Conservation (phyloP, 129 eudicot genomes). For the Lonicera japonica region DNA sequence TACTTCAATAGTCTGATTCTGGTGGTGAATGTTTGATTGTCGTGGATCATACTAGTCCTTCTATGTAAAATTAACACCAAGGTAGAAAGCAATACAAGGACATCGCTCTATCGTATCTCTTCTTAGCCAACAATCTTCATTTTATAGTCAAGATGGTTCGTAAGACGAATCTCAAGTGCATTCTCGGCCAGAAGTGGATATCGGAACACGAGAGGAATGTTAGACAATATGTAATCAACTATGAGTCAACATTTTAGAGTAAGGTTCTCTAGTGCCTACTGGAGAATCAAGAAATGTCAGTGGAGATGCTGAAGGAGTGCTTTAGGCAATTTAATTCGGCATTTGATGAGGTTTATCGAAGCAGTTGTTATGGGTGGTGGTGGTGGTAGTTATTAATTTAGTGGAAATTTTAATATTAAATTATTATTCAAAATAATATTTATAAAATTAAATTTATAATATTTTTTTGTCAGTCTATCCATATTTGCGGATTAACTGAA, state of each 20-base stretch:
- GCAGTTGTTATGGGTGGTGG: slow-evolving; percentile 21
- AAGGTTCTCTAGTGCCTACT: slow-evolving; percentile 9
- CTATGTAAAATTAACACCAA: slow-evolving; percentile 28
- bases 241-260: slow-evolving; percentile 19
- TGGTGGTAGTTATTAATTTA: no score
- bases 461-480: no score
- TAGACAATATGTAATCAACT: slow-evolving; percentile 15
- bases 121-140: slow-evolving; percentile 29
- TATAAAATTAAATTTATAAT: no score
- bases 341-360: slow-evolving; percentile 14
- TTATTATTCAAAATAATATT: no score
- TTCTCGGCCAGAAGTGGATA: slow-evolving; percentile 23
- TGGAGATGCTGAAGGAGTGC: not conserved
- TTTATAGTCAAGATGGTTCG: slow-evolving; percentile 15
- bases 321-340: slow-evolving; percentile 15
- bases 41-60: slow-evolving; percentile 30
- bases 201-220: slow-evolving; percentile 20
- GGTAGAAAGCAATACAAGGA: slow-evolving; percentile 23
- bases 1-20: slow-evolving; percentile 9
- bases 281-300: not conserved
- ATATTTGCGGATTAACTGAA: no score
- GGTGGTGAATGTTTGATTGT: slow-evolving; percentile 5
- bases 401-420: no score
- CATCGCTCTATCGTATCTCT: slow-evolving; percentile 22
- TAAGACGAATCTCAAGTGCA: not conserved